Evolutionary conservation across 768 basidiomycete species (phyloP).

Genomic region (Termitomyces sp.): DNA sequence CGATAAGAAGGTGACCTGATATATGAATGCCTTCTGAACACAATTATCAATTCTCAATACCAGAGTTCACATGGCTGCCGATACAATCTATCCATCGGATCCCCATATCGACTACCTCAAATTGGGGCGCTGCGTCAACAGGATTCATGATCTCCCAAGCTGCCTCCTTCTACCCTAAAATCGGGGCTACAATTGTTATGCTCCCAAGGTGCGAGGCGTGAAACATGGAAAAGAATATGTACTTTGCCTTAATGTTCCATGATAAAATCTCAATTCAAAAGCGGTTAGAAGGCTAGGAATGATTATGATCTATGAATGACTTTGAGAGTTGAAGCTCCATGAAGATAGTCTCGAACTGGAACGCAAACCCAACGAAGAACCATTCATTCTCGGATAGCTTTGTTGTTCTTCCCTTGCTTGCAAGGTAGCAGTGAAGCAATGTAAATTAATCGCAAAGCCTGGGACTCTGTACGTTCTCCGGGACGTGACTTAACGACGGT

Average conservation of each 20-base stretch:
- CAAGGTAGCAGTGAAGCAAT: no score
- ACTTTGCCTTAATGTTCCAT: neutral
- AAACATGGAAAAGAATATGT: neutral
- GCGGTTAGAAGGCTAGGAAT: no score
- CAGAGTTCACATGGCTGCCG: neutral
- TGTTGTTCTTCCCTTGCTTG: no score
- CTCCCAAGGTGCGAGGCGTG: neutral
- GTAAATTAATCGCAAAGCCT: no score
- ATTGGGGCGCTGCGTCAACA: neutral
- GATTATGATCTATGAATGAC: no score
- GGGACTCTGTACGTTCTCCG: no score
- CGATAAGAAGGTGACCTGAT: neutral
- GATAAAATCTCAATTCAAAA: no score
- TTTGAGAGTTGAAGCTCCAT: no score
- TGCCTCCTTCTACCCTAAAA: neutral
- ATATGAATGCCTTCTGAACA: neutral
- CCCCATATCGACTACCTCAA: neutral
- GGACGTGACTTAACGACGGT: no score
- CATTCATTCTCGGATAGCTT: no score
- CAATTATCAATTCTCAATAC: neutral
- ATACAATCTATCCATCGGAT: neutral
- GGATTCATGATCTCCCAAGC: neutral
- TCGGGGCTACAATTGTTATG: neutral
- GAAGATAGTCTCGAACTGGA: no score
- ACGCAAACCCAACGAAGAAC: no score